Evolutionary conservation across 2,329 filamentous ascomycete species (phyloP).

Genomic region (Sclerotinia sclerotiorum): DNA sequence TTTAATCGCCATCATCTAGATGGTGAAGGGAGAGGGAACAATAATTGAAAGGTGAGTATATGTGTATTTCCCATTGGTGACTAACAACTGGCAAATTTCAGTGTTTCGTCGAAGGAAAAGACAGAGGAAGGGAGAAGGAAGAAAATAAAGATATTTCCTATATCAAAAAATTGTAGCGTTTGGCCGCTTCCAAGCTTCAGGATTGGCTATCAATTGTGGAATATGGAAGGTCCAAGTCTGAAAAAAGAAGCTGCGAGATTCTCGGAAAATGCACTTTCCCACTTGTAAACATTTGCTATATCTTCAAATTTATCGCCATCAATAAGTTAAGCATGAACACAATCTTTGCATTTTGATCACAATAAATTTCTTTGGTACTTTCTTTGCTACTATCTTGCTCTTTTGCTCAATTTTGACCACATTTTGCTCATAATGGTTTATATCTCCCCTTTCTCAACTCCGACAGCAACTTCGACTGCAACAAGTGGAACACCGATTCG

Average conservation of each 20-base stretch:
- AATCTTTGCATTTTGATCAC: constrained; percentile 1
- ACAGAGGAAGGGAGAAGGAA: background rate
- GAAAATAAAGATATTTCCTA: background rate
- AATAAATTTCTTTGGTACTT: constrained; percentile 11
- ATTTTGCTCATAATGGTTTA: constrained; percentile 26
- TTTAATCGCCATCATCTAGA: constrained; percentile 21
- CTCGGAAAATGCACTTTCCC: background rate
- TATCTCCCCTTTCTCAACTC: constrained; percentile 26
- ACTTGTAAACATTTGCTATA: background rate
- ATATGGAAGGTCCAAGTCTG: background rate
- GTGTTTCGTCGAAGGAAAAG: background rate
- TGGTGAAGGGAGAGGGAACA: background rate
- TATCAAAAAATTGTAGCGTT: background rate
- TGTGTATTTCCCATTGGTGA: no score
- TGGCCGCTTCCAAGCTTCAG: background rate
- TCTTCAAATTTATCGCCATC: background rate
- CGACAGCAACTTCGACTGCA: constrained; percentile 5
- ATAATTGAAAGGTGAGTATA: background rate
- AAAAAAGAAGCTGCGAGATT: background rate
- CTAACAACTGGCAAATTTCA: constrained; percentile 1
- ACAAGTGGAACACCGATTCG: constrained; percentile 21
- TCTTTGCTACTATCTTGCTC: constrained; percentile 16
- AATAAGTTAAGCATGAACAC: background rate
- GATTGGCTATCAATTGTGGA: background rate
- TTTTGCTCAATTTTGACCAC: constrained; percentile 17